Evolutionary conservation across 2,329 filamentous ascomycete genomes (phyloP).

Genomic region (Aspergillus novoparasiticus): DNA sequence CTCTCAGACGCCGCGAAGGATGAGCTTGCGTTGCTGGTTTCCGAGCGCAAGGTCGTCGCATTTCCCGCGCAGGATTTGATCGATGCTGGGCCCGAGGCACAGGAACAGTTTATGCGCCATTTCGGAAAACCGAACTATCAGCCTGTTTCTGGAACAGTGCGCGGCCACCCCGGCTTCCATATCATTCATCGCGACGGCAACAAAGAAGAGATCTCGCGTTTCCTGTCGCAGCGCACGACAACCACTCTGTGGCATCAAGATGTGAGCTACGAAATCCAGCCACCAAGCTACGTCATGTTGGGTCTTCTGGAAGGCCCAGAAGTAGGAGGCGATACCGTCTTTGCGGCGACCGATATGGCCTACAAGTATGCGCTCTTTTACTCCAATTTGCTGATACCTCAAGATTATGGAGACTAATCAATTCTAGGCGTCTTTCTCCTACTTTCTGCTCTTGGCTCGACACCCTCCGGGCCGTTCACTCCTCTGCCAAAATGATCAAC

Average conservation of each 20-base stretch:
- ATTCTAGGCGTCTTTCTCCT: slow-evolving; percentile 49
- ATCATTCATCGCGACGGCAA: slow-evolving; percentile 51
- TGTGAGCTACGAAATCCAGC: slow-evolving; percentile 52
- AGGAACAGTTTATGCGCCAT: slow-evolving; percentile 49
- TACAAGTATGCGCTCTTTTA: slow-evolving; percentile 40
- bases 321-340: slow-evolving; percentile 53
- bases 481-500: slow-evolving; percentile 48
- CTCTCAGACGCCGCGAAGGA: slow-evolving; percentile 53
- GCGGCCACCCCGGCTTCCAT: slow-evolving; percentile 48
- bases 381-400: neutral
- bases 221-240: slow-evolving; percentile 47
- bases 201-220: slow-evolving; percentile 45
- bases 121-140: slow-evolving; percentile 52
- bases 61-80: slow-evolving; percentile 57
- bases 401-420: neutral
- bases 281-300: slow-evolving; percentile 51
- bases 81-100: slow-evolving; percentile 45
- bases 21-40: slow-evolving; percentile 65
- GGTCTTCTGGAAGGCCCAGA: slow-evolving; percentile 54
- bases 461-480: slow-evolving; percentile 41
- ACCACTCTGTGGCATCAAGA: slow-evolving; percentile 55
- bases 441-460: slow-evolving; percentile 47
- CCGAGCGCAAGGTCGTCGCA: slow-evolving; percentile 62
- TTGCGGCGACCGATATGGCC: slow-evolving; percentile 48
- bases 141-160: slow-evolving; percentile 46